phyloP scores from a whole-genome alignment of 2,329 filamentous ascomycete species.

The Botrytis medusae region DNA sequence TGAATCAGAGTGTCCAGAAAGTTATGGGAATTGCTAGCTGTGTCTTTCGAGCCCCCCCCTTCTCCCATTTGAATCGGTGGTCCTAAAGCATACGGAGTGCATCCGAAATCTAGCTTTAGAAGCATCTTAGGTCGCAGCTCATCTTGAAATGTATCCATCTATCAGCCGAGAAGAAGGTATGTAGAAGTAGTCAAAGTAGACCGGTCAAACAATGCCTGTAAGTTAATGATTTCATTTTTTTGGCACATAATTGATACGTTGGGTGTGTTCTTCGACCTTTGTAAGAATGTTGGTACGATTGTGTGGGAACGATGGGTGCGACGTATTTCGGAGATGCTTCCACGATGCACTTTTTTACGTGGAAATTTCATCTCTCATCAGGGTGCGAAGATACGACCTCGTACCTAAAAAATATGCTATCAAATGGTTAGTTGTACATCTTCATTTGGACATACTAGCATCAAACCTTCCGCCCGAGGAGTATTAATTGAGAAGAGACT shows the following conservation, averaged over 20 bases:
- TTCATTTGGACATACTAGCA: background rate
- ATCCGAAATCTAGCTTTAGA: conserved; percentile 35
- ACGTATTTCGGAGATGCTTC: background rate
- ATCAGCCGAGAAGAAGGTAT: conserved; percentile 42
- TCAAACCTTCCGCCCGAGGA: background rate
- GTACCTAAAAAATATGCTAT: background rate
- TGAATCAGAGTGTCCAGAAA: background rate
- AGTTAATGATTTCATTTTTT: conserved; percentile 32
- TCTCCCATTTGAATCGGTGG: conserved; percentile 26
- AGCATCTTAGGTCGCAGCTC: conserved; percentile 30
- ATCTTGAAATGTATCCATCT: conserved; percentile 56
- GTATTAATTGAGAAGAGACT: background rate
- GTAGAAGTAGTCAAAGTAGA: conserved; percentile 50
- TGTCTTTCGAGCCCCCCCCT: conserved; percentile 40
- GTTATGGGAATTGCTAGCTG: background rate
- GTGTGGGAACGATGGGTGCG: background rate
- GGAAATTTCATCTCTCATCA: background rate
- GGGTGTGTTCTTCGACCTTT: background rate
- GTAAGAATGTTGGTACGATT: background rate
- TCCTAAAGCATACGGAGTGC: conserved; percentile 42
- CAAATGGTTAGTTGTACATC: background rate
- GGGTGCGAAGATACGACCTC: background rate
- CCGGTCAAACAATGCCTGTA: conserved; percentile 47
- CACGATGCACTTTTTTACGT: background rate
- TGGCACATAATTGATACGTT: background rate